phyloP scores from a whole-genome alignment of 495 filamentous ascomycete species.

The Xeromyces bisporus region DNA sequence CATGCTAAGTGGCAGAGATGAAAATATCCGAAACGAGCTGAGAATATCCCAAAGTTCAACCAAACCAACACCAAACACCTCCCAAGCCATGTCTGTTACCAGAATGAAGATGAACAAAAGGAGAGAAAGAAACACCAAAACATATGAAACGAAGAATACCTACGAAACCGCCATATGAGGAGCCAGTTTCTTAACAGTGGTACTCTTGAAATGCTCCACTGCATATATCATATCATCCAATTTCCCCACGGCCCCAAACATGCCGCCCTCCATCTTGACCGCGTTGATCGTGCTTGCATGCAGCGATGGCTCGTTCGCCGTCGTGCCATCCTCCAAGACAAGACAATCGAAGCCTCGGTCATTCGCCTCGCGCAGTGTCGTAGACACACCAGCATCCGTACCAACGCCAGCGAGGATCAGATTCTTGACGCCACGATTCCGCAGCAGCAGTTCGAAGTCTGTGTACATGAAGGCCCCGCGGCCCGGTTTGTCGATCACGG shows the following conservation, averaged over 20 bases:
- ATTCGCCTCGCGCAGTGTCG: constrained; percentile 53
- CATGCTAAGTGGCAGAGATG: no score
- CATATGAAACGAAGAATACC: constrained; percentile 1
- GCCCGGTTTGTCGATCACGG: constrained; percentile 53
- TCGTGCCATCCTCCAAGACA: constrained; percentile 36
- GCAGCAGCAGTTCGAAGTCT: constrained; percentile 42
- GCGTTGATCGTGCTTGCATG: constrained; percentile 34
- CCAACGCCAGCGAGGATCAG: constrained; percentile 50
- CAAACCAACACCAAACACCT: neutral
- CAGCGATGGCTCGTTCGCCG: constrained; percentile 31
- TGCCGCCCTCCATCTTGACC: constrained; percentile 40
- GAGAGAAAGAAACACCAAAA: neutral
- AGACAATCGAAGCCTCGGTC: constrained; percentile 59
- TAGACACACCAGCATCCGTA: constrained; percentile 54
- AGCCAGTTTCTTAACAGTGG: constrained; percentile 29
- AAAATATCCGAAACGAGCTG: no score
- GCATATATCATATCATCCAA: constrained; percentile 32
- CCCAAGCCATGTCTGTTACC: neutral
- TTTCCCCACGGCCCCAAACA: constrained; percentile 36
- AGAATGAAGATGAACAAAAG: neutral
- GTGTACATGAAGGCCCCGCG: constrained; percentile 50
- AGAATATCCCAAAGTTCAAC: no score
- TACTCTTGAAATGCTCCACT: constrained; percentile 27
- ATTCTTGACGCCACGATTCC: constrained; percentile 47
- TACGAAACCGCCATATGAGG: constrained; percentile 20